Evolutionary conservation across 495 filamentous ascomycete genomes (phyloP).

Genomic region (Aspergillus heteromorphus): DNA sequence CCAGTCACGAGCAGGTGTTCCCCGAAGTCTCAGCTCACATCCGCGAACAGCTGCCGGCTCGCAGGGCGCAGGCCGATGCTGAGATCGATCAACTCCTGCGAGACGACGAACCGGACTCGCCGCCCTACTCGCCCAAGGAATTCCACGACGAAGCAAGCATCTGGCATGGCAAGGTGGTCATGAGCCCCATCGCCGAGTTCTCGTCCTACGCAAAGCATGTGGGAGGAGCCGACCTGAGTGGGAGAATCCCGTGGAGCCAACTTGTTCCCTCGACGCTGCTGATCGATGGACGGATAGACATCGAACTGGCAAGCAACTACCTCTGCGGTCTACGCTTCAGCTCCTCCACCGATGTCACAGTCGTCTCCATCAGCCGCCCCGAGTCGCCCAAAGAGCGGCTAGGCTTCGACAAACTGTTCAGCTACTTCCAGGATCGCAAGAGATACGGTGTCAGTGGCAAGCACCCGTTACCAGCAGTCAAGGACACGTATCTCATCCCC

Average conservation of each 20-base stretch:
- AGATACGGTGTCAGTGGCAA: conserved; percentile 78
- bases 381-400: conserved; percentile 42
- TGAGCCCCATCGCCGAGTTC: conserved; percentile 72
- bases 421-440: conserved; percentile 72
- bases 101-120: conserved; percentile 78
- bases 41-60: conserved; percentile 34
- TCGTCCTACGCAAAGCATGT: conserved; percentile 72
- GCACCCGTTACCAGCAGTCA: conserved; percentile 60
- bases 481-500: conserved; percentile 73
- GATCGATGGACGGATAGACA: conserved; percentile 79
- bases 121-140: conserved; percentile 78
- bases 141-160: conserved; percentile 59
- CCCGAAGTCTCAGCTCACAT: conserved; percentile 40
- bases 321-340: conserved; percentile 75
- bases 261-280: conserved; percentile 63
- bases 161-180: conserved; percentile 76
- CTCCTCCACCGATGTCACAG: conserved; percentile 64
- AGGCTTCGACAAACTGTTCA: conserved; percentile 63
- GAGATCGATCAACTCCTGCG: conserved; percentile 88
- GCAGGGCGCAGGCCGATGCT: conserved; percentile 61
- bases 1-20: conserved; percentile 38
- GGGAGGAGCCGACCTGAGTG: conserved; percentile 67
- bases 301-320: conserved; percentile 77
- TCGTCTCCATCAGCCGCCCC: conserved; percentile 59
- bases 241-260: conserved; percentile 58